A percentile compares a stretch with the other conserved stretches of the same genome.
Evolutionary conservation across 768 basidiomycete genomes (phyloP).

Genomic region (Suillus subluteus): DNA sequence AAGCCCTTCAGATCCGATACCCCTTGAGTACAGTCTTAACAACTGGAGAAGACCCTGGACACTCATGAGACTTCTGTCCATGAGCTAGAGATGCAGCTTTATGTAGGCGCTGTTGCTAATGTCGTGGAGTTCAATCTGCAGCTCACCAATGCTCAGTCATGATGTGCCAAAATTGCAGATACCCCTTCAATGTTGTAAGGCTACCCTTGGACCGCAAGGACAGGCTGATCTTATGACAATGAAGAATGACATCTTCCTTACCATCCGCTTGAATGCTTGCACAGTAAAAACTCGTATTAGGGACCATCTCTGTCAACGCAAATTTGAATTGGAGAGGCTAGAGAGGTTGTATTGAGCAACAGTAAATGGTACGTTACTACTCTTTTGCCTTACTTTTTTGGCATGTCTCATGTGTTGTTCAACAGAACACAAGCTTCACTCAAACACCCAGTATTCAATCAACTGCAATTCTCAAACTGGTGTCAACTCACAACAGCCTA

Average conservation of each 20-base stretch:
- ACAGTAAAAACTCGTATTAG: conserved; percentile 19
- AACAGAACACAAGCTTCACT: conserved; percentile 24
- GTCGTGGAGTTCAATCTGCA: conserved; percentile 10
- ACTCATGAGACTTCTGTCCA: neutral
- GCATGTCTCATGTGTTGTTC: conserved; percentile 32
- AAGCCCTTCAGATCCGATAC: no score
- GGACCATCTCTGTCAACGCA: conserved; percentile 17
- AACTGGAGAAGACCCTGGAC: conserved; percentile 10
- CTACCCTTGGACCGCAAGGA: neutral
- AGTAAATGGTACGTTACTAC: conserved; percentile 17
- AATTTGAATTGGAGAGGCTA: conserved; percentile 23
- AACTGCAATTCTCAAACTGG: conserved; percentile 26
- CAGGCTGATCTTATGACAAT: neutral
- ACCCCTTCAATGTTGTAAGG: neutral
- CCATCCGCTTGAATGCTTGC: conserved; percentile 20
- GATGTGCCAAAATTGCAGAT: neutral
- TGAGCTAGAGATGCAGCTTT: conserved; percentile 12
- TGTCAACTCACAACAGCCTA: conserved; percentile 30
- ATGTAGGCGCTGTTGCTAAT: neutral
- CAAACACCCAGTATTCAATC: conserved; percentile 28
- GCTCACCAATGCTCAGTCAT: neutral
- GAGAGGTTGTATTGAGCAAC: conserved; percentile 14
- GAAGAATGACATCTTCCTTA: neutral
- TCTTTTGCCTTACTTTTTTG: neutral
- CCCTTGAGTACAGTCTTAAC: no score